Evolutionary conservation across 441 rosid species (phyloP).

Genomic region (Syzygium syzygioides): DNA sequence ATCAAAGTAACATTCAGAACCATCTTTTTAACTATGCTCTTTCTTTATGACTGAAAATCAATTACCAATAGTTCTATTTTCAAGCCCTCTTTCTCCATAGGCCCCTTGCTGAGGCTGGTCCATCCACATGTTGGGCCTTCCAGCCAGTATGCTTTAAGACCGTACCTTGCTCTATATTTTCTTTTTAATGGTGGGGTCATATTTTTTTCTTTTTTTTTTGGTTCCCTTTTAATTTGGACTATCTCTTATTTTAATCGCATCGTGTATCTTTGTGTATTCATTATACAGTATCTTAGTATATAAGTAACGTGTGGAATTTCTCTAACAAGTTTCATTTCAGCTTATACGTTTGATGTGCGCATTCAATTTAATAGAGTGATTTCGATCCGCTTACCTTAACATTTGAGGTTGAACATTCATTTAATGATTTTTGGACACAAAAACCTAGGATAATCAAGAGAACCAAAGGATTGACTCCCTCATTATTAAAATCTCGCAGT

Average conservation of each 20-base stretch:
- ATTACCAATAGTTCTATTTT: neutral
- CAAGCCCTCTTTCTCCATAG: neutral
- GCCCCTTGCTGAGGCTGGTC: neutral
- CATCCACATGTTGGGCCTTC: neutral
- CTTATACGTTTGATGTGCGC: too few relatives aligned
- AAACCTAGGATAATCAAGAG: neutral
- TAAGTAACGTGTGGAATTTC: too few relatives aligned
- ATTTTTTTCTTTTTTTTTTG: too few relatives aligned
- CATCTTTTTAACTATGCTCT: neutral
- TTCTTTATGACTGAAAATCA: neutral
- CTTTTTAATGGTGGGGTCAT: neutral
- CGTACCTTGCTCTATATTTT: neutral
- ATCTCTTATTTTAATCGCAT: neutral
- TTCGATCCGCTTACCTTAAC: too few relatives aligned
- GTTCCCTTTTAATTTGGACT: neutral
- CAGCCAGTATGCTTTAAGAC: neutral
- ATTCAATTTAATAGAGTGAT: too few relatives aligned
- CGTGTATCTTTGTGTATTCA: neutral
- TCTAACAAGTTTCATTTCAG: too few relatives aligned
- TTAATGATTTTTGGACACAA: rapidly evolving
- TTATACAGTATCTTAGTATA: too few relatives aligned
- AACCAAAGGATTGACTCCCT: neutral
- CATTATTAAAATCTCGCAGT: neutral
- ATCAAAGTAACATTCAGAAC: neutral
- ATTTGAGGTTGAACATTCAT: neutral